Conservation (phyloP, 169 alveolate species). For the Plasmodium inui region DNA sequence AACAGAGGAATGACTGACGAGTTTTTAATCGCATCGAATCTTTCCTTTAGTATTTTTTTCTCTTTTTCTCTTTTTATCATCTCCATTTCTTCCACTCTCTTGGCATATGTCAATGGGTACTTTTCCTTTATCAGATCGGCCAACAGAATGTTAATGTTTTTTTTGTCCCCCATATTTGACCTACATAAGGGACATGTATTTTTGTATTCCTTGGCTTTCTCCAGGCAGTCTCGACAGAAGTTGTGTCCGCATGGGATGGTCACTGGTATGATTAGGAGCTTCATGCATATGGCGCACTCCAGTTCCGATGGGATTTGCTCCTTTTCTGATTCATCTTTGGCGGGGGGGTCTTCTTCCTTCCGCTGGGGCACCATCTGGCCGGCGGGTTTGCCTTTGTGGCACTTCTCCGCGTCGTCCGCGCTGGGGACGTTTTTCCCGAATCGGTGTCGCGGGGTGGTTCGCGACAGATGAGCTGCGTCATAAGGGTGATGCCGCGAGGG, state of each 20-base stretch:
- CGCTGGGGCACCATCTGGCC: background rate
- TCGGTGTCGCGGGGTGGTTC: background rate
- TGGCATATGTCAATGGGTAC: conserved; percentile 66
- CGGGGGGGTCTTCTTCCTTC: background rate
- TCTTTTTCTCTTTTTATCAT: conserved; percentile 38
- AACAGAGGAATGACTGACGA: conserved; percentile 54
- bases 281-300: conserved; percentile 80
- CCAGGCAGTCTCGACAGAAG: conserved; percentile 84
- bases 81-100: conserved; percentile 60
- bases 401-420: background rate
- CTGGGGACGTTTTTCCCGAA: background rate
- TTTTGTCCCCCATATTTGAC: conserved; percentile 54
- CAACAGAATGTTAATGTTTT: conserved; percentile 75
- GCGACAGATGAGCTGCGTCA: background rate
- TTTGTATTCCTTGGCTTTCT: conserved; percentile 78
- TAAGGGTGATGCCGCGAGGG: background rate
- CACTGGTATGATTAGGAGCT: conserved; percentile 81
- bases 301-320: conserved; percentile 37
- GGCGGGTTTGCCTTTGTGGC: background rate
- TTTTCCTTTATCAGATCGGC: conserved; percentile 69
- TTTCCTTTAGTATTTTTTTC: conserved; percentile 36
- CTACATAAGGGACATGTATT: conserved; percentile 79
- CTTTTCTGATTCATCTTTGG: background rate
- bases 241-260: conserved; percentile 88
- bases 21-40: conserved; percentile 54